These are phyloP conservation scores for Aciculosporium take DNA, from an alignment of 2,329 filamentous ascomycete genomes.

Conservation along the genomic window DNA sequence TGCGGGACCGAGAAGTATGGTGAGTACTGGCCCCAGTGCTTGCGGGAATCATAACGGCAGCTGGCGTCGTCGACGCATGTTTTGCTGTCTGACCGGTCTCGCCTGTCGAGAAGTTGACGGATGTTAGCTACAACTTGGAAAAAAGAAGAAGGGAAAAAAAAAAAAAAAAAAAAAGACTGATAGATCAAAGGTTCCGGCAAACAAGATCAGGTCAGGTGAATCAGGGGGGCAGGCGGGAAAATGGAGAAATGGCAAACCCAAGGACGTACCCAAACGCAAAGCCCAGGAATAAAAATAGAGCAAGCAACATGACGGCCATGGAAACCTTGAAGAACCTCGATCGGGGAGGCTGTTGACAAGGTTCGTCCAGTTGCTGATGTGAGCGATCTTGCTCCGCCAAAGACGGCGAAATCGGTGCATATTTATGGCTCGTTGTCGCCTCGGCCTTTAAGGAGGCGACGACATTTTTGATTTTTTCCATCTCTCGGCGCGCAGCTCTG, in stretches of 20 bases:
- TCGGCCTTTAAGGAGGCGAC: constrained; percentile 9
- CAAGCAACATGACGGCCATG: constrained; percentile 8
- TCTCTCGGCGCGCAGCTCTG: no score
- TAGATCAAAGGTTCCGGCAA: no score
- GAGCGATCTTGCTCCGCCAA: not conserved
- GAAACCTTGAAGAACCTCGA: constrained; percentile 8
- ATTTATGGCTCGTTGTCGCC: constrained; percentile 13
- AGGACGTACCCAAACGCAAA: constrained; percentile 9
- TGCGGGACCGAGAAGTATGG: constrained; percentile 68
- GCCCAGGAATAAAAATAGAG: constrained; percentile 7
- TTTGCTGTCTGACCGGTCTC: constrained; percentile 4
- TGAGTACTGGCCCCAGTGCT: constrained; percentile 76
- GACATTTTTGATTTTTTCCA: constrained; percentile 4
- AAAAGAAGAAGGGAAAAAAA: not conserved
- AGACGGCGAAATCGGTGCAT: constrained; percentile 14
- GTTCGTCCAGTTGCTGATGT: not conserved
- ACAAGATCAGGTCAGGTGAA: no score
- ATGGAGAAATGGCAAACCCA: not conserved
- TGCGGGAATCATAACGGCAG: constrained; percentile 48
- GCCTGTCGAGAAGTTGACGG: not conserved
- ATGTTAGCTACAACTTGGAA: constrained; percentile 1
- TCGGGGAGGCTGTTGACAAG: constrained; percentile 3
- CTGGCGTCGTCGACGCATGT: constrained; percentile 1
- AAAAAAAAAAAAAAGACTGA: no score
- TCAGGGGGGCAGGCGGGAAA: no score